Conservation (phyloP, 2,329 filamentous ascomycete species). For the Curvularia eragrostidis region DNA sequence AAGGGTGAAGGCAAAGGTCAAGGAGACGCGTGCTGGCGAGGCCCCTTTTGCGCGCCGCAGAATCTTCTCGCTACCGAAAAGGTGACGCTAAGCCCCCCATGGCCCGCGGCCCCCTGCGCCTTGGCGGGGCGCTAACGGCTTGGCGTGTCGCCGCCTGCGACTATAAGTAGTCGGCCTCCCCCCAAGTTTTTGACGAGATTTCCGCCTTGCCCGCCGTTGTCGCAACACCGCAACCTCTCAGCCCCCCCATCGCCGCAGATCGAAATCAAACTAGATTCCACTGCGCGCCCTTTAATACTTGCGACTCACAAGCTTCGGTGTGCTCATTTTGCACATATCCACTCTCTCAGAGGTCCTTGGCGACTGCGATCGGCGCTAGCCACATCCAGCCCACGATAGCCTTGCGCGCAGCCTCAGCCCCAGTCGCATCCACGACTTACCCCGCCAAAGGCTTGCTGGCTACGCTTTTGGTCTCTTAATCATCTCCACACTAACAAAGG, state of each 20-base stretch:
- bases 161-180: conserved; percentile 36
- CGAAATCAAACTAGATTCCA: conserved; percentile 34
- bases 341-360: conserved; percentile 38
- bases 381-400: conserved; percentile 35
- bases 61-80: conserved; percentile 41
- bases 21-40: conserved; percentile 17
- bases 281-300: conserved; percentile 44
- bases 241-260: conserved; percentile 37
- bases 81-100: conserved; percentile 23
- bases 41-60: conserved; percentile 35
- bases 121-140: conserved; percentile 20
- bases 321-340: conserved; percentile 38
- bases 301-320: conserved; percentile 30
- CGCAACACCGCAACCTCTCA: conserved; percentile 35
- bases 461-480: conserved; percentile 50
- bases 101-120: conserved; percentile 9
- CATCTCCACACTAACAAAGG: conserved; percentile 33
- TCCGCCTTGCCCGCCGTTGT: conserved; percentile 39
- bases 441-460: conserved; percentile 53
- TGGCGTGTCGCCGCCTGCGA: conserved; percentile 19
- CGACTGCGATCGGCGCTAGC: conserved; percentile 43
- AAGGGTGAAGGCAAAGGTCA: conserved; percentile 19
- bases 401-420: conserved; percentile 34
- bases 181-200: conserved; percentile 37
- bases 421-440: conserved; percentile 33